Conservation (phyloP, 2,329 filamentous ascomycete genomes). For the Whalleya microplaca region DNA sequence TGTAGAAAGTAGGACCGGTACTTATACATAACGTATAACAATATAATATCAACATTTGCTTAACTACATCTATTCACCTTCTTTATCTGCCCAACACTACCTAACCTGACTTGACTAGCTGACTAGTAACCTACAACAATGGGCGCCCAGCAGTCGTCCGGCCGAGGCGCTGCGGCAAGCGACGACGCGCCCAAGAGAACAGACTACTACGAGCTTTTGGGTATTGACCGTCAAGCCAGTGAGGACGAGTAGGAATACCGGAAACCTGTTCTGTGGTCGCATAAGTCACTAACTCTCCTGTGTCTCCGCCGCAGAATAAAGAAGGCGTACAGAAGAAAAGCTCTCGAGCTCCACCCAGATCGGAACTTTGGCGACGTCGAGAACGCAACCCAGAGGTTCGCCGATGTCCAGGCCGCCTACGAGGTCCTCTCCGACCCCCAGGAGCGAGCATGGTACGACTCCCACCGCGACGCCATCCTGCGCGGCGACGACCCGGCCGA, state of each 20-base stretch:
- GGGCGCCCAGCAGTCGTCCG: conserved; percentile 61
- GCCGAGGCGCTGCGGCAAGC: conserved; percentile 36
- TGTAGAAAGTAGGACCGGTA: too few relatives aligned
- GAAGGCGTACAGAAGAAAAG: conserved; percentile 88
- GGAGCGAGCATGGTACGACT: conserved; percentile 97
- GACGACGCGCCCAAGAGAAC: conserved; percentile 55
- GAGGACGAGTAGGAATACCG: conserved; percentile 71
- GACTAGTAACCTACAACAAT: conserved; percentile 38
- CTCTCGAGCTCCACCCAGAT: conserved; percentile 92
- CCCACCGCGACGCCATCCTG: conserved; percentile 85
- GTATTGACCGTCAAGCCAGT: conserved; percentile 70
- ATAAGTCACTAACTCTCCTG: neutral
- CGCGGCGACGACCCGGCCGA: conserved; percentile 61
- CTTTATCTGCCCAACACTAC: neutral
- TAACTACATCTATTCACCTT: too few relatives aligned
- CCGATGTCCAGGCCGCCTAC: conserved; percentile 90
- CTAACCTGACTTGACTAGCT: neutral
- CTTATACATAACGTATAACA: too few relatives aligned
- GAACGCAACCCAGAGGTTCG: conserved; percentile 81
- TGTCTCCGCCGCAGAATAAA: conserved; percentile 67
- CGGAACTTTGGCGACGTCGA: conserved; percentile 88
- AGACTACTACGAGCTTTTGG: conserved; percentile 86
- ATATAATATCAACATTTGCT: too few relatives aligned
- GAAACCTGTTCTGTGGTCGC: neutral
- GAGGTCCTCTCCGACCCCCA: conserved; percentile 96